Evolutionary conservation across 2,329 filamentous ascomycete genomes (phyloP).

Genomic region (Stagonosporopsis cucurbitacearum): DNA sequence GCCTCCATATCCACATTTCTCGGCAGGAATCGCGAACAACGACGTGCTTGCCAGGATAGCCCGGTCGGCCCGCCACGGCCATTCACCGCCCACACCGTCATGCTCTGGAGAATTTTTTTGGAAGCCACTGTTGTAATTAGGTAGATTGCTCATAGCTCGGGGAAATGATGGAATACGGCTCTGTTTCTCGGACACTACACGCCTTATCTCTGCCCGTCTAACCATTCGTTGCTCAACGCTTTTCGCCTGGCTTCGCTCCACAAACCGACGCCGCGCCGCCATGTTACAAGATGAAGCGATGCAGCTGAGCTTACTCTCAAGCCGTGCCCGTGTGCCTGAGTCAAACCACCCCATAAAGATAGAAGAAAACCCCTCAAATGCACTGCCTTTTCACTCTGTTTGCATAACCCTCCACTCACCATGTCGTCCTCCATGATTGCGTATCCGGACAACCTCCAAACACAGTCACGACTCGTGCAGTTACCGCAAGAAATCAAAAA

Average conservation of each 20-base stretch:
- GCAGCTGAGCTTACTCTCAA: conserved; percentile 6
- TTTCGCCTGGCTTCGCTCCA: background rate
- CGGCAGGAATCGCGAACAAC: conserved; percentile 13
- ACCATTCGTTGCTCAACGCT: conserved; percentile 4
- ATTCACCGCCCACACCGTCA: conserved; percentile 9
- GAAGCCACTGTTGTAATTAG: conserved; percentile 3
- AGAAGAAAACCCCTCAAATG: background rate
- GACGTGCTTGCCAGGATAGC: conserved; percentile 5
- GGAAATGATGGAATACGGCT: conserved; percentile 3
- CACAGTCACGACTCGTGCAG: conserved; percentile 40
- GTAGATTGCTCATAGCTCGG: conserved; percentile 9
- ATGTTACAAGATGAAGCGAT: conserved; percentile 7
- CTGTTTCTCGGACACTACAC: background rate
- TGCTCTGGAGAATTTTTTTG: conserved; percentile 4
- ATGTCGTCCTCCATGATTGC: conserved; percentile 21
- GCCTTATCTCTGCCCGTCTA: background rate
- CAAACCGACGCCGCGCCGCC: conserved; percentile 11
- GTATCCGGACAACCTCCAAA: conserved; percentile 32
- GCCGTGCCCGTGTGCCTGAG: conserved; percentile 10
- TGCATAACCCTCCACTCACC: background rate
- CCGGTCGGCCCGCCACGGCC: conserved; percentile 7
- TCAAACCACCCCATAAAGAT: conserved; percentile 11
- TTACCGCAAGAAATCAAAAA: conserved; percentile 47
- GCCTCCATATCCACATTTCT: conserved; percentile 15
- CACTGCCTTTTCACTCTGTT: background rate